Evolutionary conservation across 2,329 filamentous ascomycete genomes (phyloP), one percentile per base, ranked within the genome.

Genomic region (Lasiodiplodia citricola): DNA sequence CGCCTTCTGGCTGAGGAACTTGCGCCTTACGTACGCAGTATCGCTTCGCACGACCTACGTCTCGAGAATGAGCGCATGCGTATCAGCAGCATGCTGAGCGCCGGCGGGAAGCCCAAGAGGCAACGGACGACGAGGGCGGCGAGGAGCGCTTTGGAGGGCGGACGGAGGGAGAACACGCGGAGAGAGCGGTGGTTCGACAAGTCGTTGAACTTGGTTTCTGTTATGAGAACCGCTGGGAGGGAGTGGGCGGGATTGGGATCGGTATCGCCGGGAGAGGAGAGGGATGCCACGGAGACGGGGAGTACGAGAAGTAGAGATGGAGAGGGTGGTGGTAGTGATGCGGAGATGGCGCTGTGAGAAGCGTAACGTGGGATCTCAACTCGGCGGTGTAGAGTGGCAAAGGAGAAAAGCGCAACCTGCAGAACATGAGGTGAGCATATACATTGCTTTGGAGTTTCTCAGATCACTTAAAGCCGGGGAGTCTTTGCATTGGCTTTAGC

Each of bases 21-120:
- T 2, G 94, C 94, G 0, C 96, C 96, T 0, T 98, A 93, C 77
- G 87, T 98, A n/a, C 91, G 96, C 13, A 86, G 87, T 47, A 98
- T 99, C 70, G 89, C 95, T 2, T 85, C 89, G 0, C 92, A 91
- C 75, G 95, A 98, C 73, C 82, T 88, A 23, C 85, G 84, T 1
- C 85, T 96, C 1, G 91, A 93, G 74, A 83, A 88, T 70, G 88
- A 93, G 71, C 87, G 93, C 13, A 77, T 87, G 8, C 85, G 86
- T 21, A 79, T 92, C 11, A 88, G 88, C 71, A 88, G 84, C 66
- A 78, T 93, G 1, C 80, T 92, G 14, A 88, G 87, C 65, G 87
- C 90, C 71, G 87, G 87, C 0, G 79, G 78, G 16, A 77, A 76
- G 51, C 71, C 74, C 2, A 91, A 91, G 75, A 84, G 89, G 18